Base-by-base conservation (phyloP, 495 filamentous ascomycete species). In the Ramalina peruviana region DNA sequence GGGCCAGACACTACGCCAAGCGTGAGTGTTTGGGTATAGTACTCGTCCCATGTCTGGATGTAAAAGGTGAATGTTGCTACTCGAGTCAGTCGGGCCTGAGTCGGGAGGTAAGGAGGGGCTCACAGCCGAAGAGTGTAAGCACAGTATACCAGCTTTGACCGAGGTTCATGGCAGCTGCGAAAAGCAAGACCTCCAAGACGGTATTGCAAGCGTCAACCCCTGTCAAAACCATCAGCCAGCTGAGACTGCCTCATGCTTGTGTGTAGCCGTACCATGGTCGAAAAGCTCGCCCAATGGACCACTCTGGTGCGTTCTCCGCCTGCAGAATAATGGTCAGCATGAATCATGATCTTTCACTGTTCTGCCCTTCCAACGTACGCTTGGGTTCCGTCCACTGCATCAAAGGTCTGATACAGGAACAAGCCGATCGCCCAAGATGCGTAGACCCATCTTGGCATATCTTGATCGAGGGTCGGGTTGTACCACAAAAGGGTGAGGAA, bases 11-110 rank as follows among this genome's bases (percentile, higher is more conserved):
- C 73, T 56, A 97, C 70, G 47, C 92, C 92, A 1, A 98, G 76
- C 13, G 86, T 95, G 21, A 98, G 78, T 10, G 90, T 88, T 62
- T 94, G 86, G 36, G 92, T 98, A 68, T 96, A 93, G 67, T 95
- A 97, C 67, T 96, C 92, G 56, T 98, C 92, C 92, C 92, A 98
- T 27, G 92, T 98, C 63, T 96, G 92, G 20, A 98, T 81, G 63
- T 98, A 98, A 67, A 98, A 98, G 15, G 88, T 95, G 59, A 89
- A 70, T 33, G 83, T 77, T 1, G 83, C 82, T 86, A 54, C 26
- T 41, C 13, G 13, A 13, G 42, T 42, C 7, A 39, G 45, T 16
- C 10, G 20, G 21, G 1, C 15, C 48, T 26, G 13, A 37, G n/a
- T 15, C 1, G 5, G 12, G 26, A 19, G 12, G 40, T 23, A 11